Evolutionary conservation across 2,329 filamentous ascomycete genomes (phyloP).

Genomic region (Paraphoma sp.): DNA sequence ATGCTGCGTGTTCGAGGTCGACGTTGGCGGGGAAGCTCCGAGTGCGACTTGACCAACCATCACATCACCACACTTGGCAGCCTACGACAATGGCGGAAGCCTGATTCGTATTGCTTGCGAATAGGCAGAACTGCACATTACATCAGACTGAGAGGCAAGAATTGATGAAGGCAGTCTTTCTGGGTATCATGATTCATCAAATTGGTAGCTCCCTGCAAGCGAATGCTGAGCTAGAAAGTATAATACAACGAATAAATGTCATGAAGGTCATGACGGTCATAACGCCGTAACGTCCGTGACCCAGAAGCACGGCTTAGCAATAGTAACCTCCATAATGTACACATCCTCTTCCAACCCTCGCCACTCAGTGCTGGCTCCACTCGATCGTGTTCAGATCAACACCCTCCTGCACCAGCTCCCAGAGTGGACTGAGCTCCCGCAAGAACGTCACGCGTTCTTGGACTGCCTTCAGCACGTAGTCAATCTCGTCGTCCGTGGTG

Average conservation of each 20-base stretch:
- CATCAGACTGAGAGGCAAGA: too few relatives aligned
- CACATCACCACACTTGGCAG: conserved; percentile 29
- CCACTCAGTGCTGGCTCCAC: conserved; percentile 87
- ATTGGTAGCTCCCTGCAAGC: conserved; percentile 11
- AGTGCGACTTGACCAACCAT: conserved; percentile 12
- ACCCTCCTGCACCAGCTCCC: conserved; percentile 97
- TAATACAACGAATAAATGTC: conserved; percentile 31
- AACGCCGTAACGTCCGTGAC: conserved; percentile 27
- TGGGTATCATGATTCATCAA: not conserved
- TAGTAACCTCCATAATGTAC: conserved; percentile 28
- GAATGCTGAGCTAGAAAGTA: conserved; percentile 19
- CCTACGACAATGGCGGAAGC: not conserved
- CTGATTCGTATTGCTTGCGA: not conserved
- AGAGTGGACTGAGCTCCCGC: conserved; percentile 91
- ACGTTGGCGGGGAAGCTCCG: conserved; percentile 35
- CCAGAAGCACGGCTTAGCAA: not conserved
- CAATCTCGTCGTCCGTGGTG: conserved; percentile 92
- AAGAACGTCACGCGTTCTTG: conserved; percentile 89
- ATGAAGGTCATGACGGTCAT: conserved; percentile 13
- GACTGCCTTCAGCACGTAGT: conserved; percentile 96
- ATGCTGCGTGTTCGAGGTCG: conserved; percentile 45
- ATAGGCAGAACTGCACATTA: too few relatives aligned
- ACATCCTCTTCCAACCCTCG: conserved; percentile 20
- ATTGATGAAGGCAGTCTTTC: too few relatives aligned
- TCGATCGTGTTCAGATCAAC: conserved; percentile 95